Percentiles rank a stretch among this genome's conserved stretches.
These are phyloP conservation scores for Eragrostis tef DNA, from an alignment of 202 grass and related monocot genomes.

Conservation along the genomic window DNA sequence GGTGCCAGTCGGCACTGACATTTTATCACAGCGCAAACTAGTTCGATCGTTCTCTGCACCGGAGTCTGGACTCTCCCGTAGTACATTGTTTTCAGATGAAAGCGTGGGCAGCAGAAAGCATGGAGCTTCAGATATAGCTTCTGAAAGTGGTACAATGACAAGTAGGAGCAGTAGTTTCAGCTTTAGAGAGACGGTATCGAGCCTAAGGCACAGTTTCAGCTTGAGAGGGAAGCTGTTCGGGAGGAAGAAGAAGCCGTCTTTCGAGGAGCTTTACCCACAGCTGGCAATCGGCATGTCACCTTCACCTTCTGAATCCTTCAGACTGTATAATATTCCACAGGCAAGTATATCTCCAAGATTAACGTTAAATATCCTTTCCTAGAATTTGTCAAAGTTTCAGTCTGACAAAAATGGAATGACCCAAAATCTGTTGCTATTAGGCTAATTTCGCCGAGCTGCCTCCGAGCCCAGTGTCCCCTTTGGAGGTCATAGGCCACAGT, in stretches of 20 bases:
- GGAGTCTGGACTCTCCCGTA: constrained; percentile 38
- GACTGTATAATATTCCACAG: constrained; percentile 35
- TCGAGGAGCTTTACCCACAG: constrained; percentile 35
- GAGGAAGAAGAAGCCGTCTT: constrained; percentile 46
- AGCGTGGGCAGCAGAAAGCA: constrained; percentile 6
- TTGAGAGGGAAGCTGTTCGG: constrained; percentile 53
- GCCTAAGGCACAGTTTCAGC: constrained; percentile 56
- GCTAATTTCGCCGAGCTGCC: constrained; percentile 58
- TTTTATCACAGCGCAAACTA: constrained; percentile 47
- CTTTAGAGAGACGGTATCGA: constrained; percentile 57
- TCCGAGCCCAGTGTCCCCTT: constrained; percentile 68
- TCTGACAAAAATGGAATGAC: neutral
- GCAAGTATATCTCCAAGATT: constrained; percentile 32
- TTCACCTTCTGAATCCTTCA: constrained; percentile 19
- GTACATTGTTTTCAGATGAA: constrained; percentile 51
- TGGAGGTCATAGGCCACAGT: constrained; percentile 53
- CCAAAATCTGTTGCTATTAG: constrained; percentile 33
- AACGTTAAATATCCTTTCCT: neutral
- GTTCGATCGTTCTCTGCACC: constrained; percentile 79
- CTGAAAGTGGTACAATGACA: constrained; percentile 10
- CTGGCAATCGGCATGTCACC: constrained; percentile 24
- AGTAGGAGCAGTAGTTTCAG: constrained; percentile 43
- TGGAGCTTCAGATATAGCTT: constrained; percentile 1
- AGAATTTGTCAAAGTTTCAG: neutral
- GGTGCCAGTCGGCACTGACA: neutral